A percentile compares a stretch with the other conserved stretches of the same genome.
Evolutionary conservation across 495 filamentous ascomycete species (phyloP).

Genomic region (Aspergillus bridgeri): DNA sequence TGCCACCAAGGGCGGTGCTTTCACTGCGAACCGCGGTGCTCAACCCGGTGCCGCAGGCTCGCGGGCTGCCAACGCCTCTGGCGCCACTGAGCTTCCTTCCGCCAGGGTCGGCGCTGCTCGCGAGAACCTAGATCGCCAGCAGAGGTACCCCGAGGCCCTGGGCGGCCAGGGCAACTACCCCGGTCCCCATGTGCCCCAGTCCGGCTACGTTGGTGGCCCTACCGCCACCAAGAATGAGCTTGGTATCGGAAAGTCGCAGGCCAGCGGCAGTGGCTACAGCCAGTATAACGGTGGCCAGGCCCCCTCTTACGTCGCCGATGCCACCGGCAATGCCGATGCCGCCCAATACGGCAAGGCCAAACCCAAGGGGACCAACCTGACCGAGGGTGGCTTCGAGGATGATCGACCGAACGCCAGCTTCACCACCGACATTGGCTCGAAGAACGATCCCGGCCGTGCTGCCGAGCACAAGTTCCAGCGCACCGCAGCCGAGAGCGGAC

Average conservation of each 20-base stretch:
- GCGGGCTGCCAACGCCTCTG: conserved; percentile 41
- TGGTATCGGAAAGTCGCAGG: conserved; percentile 2
- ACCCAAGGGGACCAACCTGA: conserved; percentile 56
- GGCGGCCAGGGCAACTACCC: conserved; percentile 50
- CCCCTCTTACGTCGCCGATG: conserved; percentile 43
- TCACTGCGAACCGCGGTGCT: conserved; percentile 49
- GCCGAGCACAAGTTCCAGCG: conserved; percentile 50
- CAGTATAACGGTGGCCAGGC: conserved; percentile 34
- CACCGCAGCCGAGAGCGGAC: conserved; percentile 35
- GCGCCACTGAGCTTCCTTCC: conserved; percentile 48
- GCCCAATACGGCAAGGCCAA: conserved; percentile 30
- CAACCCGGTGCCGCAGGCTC: conserved; percentile 41
- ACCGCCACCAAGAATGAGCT: conserved; percentile 35
- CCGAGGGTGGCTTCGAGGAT: conserved; percentile 48
- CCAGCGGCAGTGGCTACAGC: conserved; percentile 30
- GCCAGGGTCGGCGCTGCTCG: conserved; percentile 46
- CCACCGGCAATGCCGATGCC: conserved; percentile 15
- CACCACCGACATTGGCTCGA: conserved; percentile 53
- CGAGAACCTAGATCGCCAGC: conserved; percentile 41
- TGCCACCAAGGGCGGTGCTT: conserved; percentile 46
- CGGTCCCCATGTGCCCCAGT: conserved; percentile 38
- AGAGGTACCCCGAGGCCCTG: conserved; percentile 47
- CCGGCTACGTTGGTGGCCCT: conserved; percentile 44
- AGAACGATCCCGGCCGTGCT: conserved; percentile 59
- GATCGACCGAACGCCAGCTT: conserved; percentile 56